These are phyloP conservation scores for Sporothrix luriei DNA, from an alignment of 2,329 filamentous ascomycete species.

Conservation along the genomic window DNA sequence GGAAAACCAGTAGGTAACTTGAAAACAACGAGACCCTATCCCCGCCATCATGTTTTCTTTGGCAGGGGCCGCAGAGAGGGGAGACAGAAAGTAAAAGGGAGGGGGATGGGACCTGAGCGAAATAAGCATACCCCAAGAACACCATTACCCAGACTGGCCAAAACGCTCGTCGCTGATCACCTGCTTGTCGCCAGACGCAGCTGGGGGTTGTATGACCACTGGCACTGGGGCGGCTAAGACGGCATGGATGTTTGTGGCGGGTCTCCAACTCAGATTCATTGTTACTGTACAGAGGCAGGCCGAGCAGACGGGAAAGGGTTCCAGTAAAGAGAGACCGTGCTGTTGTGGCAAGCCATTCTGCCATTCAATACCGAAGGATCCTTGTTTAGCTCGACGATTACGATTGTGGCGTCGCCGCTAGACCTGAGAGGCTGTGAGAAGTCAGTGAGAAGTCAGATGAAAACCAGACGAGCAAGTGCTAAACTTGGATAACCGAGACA, in stretches of 20 bases:
- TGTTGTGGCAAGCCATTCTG: not conserved
- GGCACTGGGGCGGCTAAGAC: not conserved
- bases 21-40: not conserved
- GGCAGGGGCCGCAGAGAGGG: not conserved
- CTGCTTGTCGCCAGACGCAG: not conserved
- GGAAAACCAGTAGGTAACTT: not conserved
- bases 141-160: not conserved
- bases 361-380: too few species aligned
- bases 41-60: not conserved
- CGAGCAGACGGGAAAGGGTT: not conserved
- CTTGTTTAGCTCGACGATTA: too few species aligned
- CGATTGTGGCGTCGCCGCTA: too few species aligned
- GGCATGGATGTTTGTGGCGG: not conserved
- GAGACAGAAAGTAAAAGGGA: not conserved
- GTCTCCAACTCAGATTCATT: not conserved
- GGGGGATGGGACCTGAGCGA: too few species aligned
- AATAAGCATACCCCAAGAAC: not conserved
- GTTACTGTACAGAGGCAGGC: not conserved
- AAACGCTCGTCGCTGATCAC: conserved; percentile 13
- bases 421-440: not conserved
- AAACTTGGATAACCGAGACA: too few species aligned
- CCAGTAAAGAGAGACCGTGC: not conserved
- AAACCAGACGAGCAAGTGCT: too few species aligned
- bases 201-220: conserved; percentile 5
- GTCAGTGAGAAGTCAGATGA: not conserved